Base-by-base conservation (phyloP, 1,139 yeast species). In the Candida gigantensis region DNA sequence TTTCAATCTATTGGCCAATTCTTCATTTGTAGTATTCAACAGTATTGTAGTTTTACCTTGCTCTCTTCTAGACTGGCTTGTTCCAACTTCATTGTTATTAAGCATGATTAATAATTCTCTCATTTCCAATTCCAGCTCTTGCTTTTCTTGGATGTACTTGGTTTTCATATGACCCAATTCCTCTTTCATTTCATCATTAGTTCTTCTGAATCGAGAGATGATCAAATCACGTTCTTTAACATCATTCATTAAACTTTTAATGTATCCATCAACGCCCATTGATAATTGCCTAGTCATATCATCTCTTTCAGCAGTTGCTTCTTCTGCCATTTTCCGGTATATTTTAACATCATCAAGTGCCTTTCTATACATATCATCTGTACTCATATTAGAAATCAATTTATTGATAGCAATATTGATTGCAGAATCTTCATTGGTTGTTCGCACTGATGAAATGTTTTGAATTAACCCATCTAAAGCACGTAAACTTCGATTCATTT, bases 311-410 rank as follows among this genome's bases (percentile, higher is more conserved):
- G 95, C 94, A 28, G 79, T 74, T 6, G 95, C 86, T 50, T 84
- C 89, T 50, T 85, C 95, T 0, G 87, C 85, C 28, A 74, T 70
- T 49, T 78, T 81, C 32, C 77, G 77, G 30, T 83, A 63, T 19
- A 76, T 81, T 46, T 81, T 81, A 12, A 84, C 81, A 47, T 90
- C 97, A 31, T 74, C 61, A 37, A 84, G 68, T 0, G 96, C 95
- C 40, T 83, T 74, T 37, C 85, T 71, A 14, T 96, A 96, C 58
- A 84, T 85, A 43, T 89, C 96, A 59, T 92, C 98, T 0, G 96
- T 87, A 49, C 83, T 83, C 58, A 90, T 74, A n/a, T 89, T 76
- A 36, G 88, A 80, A 43, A 80, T 74, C 38, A 92, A 70, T 44
- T 84, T 72, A 52, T 88, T 94, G 27, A 92, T 85, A 1, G 96